Evolutionary conservation across 225 moss, liverwort and hornwort genomes (phyloP), one percentile per base, ranked within the genome.

Genomic region (Pseudoscleropodium purum): DNA sequence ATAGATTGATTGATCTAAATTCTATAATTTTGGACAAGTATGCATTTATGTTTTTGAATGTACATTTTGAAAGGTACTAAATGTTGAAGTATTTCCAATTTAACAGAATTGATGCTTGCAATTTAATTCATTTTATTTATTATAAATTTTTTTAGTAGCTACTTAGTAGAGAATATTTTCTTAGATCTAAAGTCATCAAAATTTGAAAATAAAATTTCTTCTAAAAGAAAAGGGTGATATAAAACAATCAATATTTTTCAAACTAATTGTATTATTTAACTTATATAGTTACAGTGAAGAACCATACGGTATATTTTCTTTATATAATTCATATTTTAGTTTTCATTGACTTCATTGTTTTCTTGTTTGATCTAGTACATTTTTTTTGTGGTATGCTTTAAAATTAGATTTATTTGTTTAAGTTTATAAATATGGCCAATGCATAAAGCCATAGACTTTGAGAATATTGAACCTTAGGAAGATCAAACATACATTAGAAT

Each of bases 361-460:
- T 25, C 25, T 15, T 25, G 5, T 70, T 41, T 70, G 26, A 39
- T 25, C 25, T 0, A 5, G 2, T 25, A 70, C 8, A 70, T 41
- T 43, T 43, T 43, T 11, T 43, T 25, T 14, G 5, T 25, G 0
- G 1, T 0, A 5, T 8, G 3, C 1, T 73, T 41, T 29, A 9
- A 27, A 43, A 43, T 73, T 73, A 5, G 3, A 15, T 43, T 43
- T 3, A 10, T 29, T 47, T 27, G 43, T 73, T 43, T 16, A 27
- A 43, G 5, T 27, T 43, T 73, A 10, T 27, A 43, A 43, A 73
- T 43, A 43, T 29, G 2, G 5, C 2, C 73, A 73, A 73, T 73
- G 3, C 3, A 0, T 70, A 5, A 5, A 3, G 43, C 3, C 8
- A 0, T 41, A 15, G 8, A 15, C 15, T 39, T 39, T 1, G 1